Percentiles rank a stretch among this genome's conserved stretches.
phyloP scores from a whole-genome alignment of 306 rosid genomes.

The Castanopsis chinensis region DNA sequence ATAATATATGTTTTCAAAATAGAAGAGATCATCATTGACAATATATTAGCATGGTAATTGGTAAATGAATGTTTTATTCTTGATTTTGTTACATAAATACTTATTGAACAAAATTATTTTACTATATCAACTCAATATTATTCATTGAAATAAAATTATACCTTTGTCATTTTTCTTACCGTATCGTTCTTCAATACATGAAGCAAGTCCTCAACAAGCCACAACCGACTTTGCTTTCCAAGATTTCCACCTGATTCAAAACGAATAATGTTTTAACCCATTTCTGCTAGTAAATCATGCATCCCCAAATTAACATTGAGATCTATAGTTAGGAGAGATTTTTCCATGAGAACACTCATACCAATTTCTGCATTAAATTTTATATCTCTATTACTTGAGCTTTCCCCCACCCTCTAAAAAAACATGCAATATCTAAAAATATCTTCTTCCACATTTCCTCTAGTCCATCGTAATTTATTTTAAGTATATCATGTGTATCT shows the following conservation, averaged over 20 bases:
- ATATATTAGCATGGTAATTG: too few relatives aligned
- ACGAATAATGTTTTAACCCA: neutral
- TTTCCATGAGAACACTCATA: neutral
- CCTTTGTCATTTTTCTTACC: neutral
- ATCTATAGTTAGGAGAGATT: neutral
- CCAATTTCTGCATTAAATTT: neutral
- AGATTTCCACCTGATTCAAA: neutral
- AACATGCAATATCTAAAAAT: neutral
- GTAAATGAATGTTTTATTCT: too few relatives aligned
- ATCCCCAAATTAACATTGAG: fast-evolving
- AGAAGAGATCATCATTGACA: too few relatives aligned
- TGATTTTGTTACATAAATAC: too few relatives aligned
- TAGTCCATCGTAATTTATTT: neutral
- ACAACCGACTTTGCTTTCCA: neutral
- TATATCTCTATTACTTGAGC: neutral
- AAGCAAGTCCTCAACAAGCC: neutral
- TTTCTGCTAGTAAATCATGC: neutral
- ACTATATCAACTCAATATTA: too few relatives aligned
- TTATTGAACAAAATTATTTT: too few relatives aligned
- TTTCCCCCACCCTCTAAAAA: neutral
- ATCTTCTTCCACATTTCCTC: neutral
- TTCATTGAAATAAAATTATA: too few relatives aligned
- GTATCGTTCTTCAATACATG: neutral
- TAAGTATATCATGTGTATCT: neutral
- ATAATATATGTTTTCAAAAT: too few relatives aligned